Evolutionary conservation across 2,329 filamentous ascomycete species (phyloP).

Genomic region (Cladophialophora psammophila): DNA sequence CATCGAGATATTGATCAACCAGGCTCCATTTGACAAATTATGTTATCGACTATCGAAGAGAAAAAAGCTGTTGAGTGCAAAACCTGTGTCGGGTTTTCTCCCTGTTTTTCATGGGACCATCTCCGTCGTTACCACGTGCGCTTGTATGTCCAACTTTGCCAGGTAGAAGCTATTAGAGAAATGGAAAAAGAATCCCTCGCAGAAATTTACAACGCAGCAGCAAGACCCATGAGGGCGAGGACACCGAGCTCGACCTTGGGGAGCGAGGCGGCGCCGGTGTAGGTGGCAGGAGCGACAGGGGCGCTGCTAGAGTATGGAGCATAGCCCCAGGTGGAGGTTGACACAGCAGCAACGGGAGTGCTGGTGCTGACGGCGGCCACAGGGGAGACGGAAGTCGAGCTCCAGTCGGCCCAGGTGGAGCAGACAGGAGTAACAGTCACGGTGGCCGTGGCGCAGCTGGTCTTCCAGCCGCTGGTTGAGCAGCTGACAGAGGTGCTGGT

Average conservation of each 20-base stretch:
- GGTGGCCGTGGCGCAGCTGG: conserved; percentile 5
- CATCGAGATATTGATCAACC: conserved; percentile 21
- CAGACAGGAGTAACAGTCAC: not conserved
- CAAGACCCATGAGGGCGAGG: conserved; percentile 23
- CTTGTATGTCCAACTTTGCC: conserved; percentile 5
- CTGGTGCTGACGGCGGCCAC: not conserved
- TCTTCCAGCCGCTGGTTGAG: not conserved
- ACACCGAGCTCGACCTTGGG: conserved; percentile 25
- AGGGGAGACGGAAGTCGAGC: not conserved
- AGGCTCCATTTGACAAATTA: conserved; percentile 22
- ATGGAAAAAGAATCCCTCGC: conserved; percentile 7
- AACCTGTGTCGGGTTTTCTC: not conserved
- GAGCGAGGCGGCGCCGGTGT: conserved; percentile 19
- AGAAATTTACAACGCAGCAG: conserved; percentile 19
- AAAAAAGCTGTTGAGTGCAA: conserved; percentile 4
- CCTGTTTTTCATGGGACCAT: conserved; percentile 8
- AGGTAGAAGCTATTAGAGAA: conserved; percentile 4
- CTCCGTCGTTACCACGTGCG: conserved; percentile 6
- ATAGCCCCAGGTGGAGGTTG: conserved; percentile 15
- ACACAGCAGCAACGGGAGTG: conserved; percentile 12
- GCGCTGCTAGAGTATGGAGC: conserved; percentile 7
- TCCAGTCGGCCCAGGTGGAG: conserved; percentile 20
- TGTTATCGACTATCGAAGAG: conserved; percentile 22
- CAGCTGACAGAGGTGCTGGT: not conserved
- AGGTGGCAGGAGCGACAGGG: conserved; percentile 17